Percentiles rank a stretch among this genome's conserved stretches.
These are phyloP conservation scores for Teratosphaeria viscida DNA, from an alignment of 2,329 filamentous ascomycete species.

Conservation along the genomic window DNA sequence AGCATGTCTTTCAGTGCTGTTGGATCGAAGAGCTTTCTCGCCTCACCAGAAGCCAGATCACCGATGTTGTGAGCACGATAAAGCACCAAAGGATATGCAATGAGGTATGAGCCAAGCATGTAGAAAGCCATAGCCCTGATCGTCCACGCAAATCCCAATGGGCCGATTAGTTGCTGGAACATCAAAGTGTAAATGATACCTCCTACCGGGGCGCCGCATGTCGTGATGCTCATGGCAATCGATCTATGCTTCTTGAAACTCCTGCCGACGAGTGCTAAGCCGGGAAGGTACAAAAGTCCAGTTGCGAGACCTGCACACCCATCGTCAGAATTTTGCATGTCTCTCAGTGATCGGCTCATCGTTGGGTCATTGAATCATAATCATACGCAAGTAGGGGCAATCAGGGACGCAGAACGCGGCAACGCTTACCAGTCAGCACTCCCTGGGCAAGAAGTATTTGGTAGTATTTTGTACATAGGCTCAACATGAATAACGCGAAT, in stretches of 20 bases:
- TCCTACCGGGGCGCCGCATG: constrained; percentile 51
- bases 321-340: background rate
- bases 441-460: constrained; percentile 40
- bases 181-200: constrained; percentile 49
- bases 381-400: background rate
- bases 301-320: constrained; percentile 15
- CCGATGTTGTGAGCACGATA: constrained; percentile 24
- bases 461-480: constrained; percentile 32
- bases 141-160: constrained; percentile 53
- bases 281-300: constrained; percentile 29
- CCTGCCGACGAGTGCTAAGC: constrained; percentile 26
- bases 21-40: constrained; percentile 28
- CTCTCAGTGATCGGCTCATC: constrained; percentile 12
- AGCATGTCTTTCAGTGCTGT: constrained; percentile 30
- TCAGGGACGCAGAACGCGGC: too few species aligned
- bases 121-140: constrained; percentile 51
- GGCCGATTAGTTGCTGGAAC: constrained; percentile 43
- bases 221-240: constrained; percentile 50
- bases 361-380: constrained; percentile 23
- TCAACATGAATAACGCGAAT: constrained; percentile 24
- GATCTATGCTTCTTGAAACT: constrained; percentile 52
- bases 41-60: constrained; percentile 16
- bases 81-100: constrained; percentile 27
- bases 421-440: constrained; percentile 19
- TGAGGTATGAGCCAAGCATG: constrained; percentile 35